phyloP scores from a whole-genome alignment of 441 rosid species.

The Adansonia grandidieri region DNA sequence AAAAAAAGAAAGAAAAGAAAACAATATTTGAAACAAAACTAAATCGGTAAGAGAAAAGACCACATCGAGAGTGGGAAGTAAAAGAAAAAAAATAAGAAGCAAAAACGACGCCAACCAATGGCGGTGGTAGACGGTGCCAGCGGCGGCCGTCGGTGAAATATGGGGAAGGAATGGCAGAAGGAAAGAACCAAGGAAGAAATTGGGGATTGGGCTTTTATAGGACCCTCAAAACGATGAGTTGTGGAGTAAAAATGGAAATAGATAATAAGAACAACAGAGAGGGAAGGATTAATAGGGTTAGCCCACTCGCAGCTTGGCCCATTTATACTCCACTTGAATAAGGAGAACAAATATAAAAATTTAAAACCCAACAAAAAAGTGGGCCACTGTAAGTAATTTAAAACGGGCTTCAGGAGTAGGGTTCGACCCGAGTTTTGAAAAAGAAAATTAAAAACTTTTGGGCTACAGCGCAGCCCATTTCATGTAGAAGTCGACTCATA shows the following conservation, averaged over 20 bases:
- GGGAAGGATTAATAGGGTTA: background rate
- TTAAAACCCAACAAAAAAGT: background rate
- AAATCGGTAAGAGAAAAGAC: no score
- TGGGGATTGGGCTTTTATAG: background rate
- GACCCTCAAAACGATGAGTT: background rate
- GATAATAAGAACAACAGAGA: background rate
- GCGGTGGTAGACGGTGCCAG: background rate
- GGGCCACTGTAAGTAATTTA: no score
- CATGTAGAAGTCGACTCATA: no score
- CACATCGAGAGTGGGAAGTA: no score
- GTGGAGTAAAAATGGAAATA: background rate
- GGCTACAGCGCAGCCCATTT: no score
- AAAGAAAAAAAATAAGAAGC: no score
- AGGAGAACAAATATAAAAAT: background rate
- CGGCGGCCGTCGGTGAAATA: background rate
- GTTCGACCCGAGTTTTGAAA: no score
- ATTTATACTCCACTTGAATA: background rate
- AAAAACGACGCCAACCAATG: background rate
- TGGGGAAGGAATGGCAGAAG: constrained; percentile 8
- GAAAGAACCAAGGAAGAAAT: background rate
- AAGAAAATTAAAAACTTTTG: no score
- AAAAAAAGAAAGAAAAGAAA: background rate
- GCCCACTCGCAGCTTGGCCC: constrained; percentile 7
- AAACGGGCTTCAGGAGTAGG: no score
- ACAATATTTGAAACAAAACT: background rate